Evolutionary conservation across 2,329 filamentous ascomycete genomes (phyloP).

Genomic region (Claviceps digitariae): DNA sequence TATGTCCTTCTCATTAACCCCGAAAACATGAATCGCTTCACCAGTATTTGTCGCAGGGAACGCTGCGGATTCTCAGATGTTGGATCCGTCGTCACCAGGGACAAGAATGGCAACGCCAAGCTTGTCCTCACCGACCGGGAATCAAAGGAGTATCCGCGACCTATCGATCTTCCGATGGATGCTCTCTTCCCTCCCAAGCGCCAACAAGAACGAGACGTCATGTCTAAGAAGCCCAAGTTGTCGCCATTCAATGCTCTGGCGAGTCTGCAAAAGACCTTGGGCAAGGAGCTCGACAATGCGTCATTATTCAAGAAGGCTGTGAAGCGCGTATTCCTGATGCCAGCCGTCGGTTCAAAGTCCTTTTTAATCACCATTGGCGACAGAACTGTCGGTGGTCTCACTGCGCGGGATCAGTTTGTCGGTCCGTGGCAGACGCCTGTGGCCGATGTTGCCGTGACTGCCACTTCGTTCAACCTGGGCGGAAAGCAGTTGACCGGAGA

Average conservation of each 20-base stretch:
- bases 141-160: conserved; percentile 56
- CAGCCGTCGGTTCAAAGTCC: conserved; percentile 88
- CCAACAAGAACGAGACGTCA: conserved; percentile 64
- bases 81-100: conserved; percentile 55
- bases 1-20: conserved; percentile 84
- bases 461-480: conserved; percentile 57
- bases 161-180: conserved; percentile 82
- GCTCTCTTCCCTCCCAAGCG: conserved; percentile 78
- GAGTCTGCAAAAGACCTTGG: conserved; percentile 53
- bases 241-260: conserved; percentile 55
- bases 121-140: conserved; percentile 74
- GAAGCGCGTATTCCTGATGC: conserved; percentile 68
- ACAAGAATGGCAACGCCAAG: conserved; percentile 50
- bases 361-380: conserved; percentile 97
- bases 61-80: conserved; percentile 89
- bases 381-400: conserved; percentile 79
- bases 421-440: conserved; percentile 94
- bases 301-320: conserved; percentile 52
- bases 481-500: conserved; percentile 67
- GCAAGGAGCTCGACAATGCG: conserved; percentile 35
- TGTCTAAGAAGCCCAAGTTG: conserved; percentile 53
- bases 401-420: conserved; percentile 85
- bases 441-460: conserved; percentile 84
- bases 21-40: conserved; percentile 65
- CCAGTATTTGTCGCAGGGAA: conserved; percentile 60